Percentiles rank a stretch among this genome's conserved stretches.
Conservation (phyloP, 2,329 filamentous ascomycete species). For the Aspergillus sp. region DNA sequence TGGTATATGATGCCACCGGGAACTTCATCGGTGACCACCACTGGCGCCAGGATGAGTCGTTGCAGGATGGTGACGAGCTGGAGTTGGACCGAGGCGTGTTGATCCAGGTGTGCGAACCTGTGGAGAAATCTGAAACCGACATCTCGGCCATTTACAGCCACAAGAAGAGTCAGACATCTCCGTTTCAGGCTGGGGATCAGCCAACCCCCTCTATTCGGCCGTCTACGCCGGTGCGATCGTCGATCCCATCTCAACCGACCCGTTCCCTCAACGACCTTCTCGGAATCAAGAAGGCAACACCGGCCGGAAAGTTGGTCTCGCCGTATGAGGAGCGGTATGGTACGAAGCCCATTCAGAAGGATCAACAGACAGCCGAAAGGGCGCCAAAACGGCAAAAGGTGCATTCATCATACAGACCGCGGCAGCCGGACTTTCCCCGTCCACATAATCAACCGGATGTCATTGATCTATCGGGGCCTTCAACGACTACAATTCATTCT, state of each 20-base stretch:
- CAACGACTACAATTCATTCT: not conserved
- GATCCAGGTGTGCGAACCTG: slow-evolving; percentile 74
- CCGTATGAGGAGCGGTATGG: slow-evolving; percentile 56
- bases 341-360: slow-evolving; percentile 8
- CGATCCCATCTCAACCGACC: slow-evolving; percentile 42
- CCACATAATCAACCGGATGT: slow-evolving; percentile 10
- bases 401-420: slow-evolving; percentile 12
- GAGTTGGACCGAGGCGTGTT: slow-evolving; percentile 72
- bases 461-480: slow-evolving; percentile 22
- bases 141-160: slow-evolving; percentile 72
- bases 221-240: slow-evolving; percentile 21
- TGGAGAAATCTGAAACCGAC: slow-evolving; percentile 74
- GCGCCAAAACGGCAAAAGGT: slow-evolving; percentile 34
- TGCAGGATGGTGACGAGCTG: slow-evolving; percentile 80
- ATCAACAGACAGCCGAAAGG: slow-evolving; percentile 17
- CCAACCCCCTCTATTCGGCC: slow-evolving; percentile 45
- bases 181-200: slow-evolving; percentile 25
- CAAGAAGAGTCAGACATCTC: slow-evolving; percentile 46
- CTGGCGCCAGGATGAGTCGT: slow-evolving; percentile 66
- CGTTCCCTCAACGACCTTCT: slow-evolving; percentile 63
- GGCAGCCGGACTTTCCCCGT: slow-evolving; percentile 5
- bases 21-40: slow-evolving; percentile 84
- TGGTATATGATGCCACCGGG: slow-evolving; percentile 81
- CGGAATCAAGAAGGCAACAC: slow-evolving; percentile 59
- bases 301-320: slow-evolving; percentile 63